phyloP scores from a whole-genome alignment of 2,329 filamentous ascomycete genomes.

The Neoascochyta sp. region DNA sequence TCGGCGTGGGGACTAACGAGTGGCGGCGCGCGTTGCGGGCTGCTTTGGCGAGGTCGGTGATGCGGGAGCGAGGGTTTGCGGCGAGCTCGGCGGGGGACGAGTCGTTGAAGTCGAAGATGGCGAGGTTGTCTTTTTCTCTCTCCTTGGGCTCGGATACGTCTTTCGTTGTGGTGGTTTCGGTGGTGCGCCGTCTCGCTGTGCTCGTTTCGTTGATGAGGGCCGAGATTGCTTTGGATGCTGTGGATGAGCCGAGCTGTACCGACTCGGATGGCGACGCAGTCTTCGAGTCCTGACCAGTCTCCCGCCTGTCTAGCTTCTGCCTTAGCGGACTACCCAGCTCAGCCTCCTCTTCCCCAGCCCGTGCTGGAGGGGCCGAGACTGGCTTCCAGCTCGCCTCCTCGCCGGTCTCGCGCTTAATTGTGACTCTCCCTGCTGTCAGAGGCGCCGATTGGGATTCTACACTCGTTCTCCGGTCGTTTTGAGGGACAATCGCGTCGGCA shows the following conservation, averaged over 20 bases:
- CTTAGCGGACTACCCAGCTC: conserved; percentile 36
- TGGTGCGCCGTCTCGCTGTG: conserved; percentile 16
- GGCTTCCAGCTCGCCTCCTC: conserved; percentile 29
- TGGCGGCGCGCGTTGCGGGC: conserved; percentile 31
- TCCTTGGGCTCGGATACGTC: conserved; percentile 4
- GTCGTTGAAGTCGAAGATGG: conserved; percentile 39
- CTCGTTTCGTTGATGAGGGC: conserved; percentile 32
- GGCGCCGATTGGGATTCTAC: conserved; percentile 22
- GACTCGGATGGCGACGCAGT: conserved; percentile 12
- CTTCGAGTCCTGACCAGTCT: conserved; percentile 15
- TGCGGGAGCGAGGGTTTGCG: conserved; percentile 17
- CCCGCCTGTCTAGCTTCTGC: conserved; percentile 31
- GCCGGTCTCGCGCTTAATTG: conserved; percentile 27
- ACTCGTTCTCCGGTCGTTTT: conserved; percentile 20
- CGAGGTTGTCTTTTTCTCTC: conserved; percentile 27
- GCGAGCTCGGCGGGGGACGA: conserved; percentile 26
- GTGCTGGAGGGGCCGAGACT: conserved; percentile 15
- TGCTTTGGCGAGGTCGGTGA: conserved; percentile 27
- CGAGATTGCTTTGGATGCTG: conserved; percentile 33
- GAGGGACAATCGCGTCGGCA: conserved; percentile 43
- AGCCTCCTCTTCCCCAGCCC: conserved; percentile 21
- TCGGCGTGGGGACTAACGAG: conserved; percentile 26
- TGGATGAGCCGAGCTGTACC: conserved; percentile 21
- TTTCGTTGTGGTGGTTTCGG: conserved; percentile 7
- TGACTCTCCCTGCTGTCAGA: conserved; percentile 15